These are phyloP conservation scores for Amanita molliuscula DNA, from an alignment of 768 basidiomycete species.

Conservation along the genomic window DNA sequence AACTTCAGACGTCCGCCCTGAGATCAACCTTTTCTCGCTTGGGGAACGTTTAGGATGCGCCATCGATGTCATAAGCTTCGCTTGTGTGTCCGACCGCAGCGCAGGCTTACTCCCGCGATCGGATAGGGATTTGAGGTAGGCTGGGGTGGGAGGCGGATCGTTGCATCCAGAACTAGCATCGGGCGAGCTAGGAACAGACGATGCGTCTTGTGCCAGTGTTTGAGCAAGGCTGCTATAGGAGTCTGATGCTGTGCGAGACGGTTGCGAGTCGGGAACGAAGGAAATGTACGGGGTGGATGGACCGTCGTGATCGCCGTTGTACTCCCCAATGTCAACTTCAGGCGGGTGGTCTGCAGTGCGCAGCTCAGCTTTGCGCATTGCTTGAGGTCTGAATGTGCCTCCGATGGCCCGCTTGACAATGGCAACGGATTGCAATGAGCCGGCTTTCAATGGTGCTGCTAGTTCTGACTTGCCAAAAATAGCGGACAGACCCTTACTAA, in stretches of 20 bases:
- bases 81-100: conserved; percentile 9
- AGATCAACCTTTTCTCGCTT: conserved; percentile 15
- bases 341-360: not conserved
- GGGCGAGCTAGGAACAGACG: not conserved
- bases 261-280: not conserved
- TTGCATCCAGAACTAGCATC: not conserved
- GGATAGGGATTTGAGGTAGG: not conserved
- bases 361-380: not conserved
- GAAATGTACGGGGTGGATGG: not conserved
- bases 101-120: conserved; percentile 11
- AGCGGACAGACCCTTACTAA: not conserved
- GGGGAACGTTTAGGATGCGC: conserved; percentile 34
- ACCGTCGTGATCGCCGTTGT: not conserved
- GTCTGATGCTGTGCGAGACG: not conserved
- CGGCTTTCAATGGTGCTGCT: not conserved
- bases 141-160: not conserved
- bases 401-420: not conserved
- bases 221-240: not conserved
- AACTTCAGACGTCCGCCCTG: conserved; percentile 18
- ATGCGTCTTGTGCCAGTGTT: not conserved
- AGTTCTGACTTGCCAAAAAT: not conserved
- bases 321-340: conserved; percentile 8
- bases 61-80: conserved; percentile 28
- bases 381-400: not conserved
- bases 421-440: not conserved